Evolutionary conservation across 1,284 basidiomycete genomes (phyloP).

Genomic region (Neolentinus lepideus): DNA sequence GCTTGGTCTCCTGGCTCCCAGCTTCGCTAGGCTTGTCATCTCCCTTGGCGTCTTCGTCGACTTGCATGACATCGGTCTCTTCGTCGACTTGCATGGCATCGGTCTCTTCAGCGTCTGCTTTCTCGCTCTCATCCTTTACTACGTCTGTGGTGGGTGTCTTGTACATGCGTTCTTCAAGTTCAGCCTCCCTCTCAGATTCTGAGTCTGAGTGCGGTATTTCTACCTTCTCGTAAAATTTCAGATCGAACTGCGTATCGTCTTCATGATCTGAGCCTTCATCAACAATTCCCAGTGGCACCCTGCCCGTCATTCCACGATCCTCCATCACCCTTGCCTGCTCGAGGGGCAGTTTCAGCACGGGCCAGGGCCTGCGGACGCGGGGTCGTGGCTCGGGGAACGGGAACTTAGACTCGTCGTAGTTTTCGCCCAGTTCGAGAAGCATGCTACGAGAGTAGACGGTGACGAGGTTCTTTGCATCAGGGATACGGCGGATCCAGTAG

Average conservation of each 20-base stretch:
- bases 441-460: constrained; percentile 27
- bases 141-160: neutral
- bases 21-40: neutral
- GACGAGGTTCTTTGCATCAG: constrained; percentile 13
- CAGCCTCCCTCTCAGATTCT: neutral
- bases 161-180: neutral
- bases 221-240: neutral
- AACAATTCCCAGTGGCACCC: constrained; percentile 2
- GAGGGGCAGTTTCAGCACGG: constrained; percentile 13
- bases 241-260: neutral
- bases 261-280: constrained; percentile 11
- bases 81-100: neutral
- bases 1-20: neutral
- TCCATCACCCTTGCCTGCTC: neutral
- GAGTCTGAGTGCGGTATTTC: neutral
- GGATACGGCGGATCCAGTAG: constrained; percentile 21
- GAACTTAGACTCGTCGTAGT: constrained; percentile 11
- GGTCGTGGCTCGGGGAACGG: constrained; percentile 11
- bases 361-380: constrained; percentile 13
- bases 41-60: neutral
- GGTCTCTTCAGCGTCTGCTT: neutral
- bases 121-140: neutral
- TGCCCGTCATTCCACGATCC: neutral
- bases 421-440: constrained; percentile 24
- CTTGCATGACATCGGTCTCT: neutral